Evolutionary conservation across 805 yeast species (phyloP).

Genomic region (Kodamaea hsintzibuensis): DNA sequence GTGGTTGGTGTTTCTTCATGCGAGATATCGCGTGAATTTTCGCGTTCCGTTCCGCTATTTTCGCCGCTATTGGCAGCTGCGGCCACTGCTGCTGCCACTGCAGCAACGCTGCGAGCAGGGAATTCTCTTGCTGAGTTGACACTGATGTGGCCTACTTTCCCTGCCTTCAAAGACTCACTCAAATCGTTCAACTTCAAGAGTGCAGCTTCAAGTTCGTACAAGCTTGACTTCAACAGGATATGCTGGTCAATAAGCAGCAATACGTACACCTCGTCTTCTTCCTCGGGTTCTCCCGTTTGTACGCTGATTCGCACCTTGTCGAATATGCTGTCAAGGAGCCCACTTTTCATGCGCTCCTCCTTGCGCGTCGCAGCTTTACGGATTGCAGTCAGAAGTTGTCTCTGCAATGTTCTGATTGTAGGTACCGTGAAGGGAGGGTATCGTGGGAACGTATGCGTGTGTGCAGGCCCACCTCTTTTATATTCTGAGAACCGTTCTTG

Average conservation of each 20-base stretch:
- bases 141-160: slow-evolving; percentile 16
- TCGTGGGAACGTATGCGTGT: neutral
- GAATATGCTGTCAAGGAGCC: slow-evolving; percentile 10
- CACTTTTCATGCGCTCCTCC: slow-evolving; percentile 8
- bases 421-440: slow-evolving; percentile 22
- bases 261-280: slow-evolving; percentile 6
- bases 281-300: slow-evolving; percentile 1
- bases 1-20: neutral
- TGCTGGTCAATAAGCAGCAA: slow-evolving; percentile 17
- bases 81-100: slow-evolving; percentile 2
- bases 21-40: neutral
- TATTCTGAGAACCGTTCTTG: slow-evolving; percentile 24
- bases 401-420: slow-evolving; percentile 38
- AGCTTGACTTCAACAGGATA: slow-evolving; percentile 14
- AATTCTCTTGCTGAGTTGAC: neutral
- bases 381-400: slow-evolving; percentile 35
- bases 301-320: slow-evolving; percentile 1
- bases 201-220: slow-evolving; percentile 31
- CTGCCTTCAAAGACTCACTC: slow-evolving; percentile 32
- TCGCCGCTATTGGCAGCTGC: neutral
- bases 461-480: slow-evolving; percentile 12
- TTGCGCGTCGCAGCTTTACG: slow-evolving; percentile 23
- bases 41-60: neutral
- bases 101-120: neutral
- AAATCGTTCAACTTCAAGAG: slow-evolving; percentile 29